These are phyloP conservation scores for Daldinia vernicosa DNA, from an alignment of 495 filamentous ascomycete genomes.

Conservation along the genomic window DNA sequence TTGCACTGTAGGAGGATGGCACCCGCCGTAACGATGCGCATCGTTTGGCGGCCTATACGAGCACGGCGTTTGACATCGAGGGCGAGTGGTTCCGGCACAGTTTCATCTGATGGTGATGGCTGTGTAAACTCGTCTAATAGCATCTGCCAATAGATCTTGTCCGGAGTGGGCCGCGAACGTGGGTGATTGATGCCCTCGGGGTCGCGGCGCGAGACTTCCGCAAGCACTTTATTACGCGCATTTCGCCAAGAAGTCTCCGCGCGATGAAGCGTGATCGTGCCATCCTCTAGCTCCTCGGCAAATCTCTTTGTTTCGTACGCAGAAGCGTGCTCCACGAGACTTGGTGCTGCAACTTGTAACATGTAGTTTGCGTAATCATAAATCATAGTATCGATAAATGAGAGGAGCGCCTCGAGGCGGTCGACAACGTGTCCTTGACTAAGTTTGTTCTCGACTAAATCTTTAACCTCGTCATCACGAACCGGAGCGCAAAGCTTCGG, in stretches of 20 bases:
- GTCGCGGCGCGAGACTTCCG: conserved; percentile 77
- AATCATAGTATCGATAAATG: conserved; percentile 89
- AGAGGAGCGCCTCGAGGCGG: conserved; percentile 81
- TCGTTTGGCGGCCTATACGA: conserved; percentile 70
- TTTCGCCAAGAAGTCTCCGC: conserved; percentile 77
- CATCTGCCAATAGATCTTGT: conserved; percentile 85
- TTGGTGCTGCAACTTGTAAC: conserved; percentile 79
- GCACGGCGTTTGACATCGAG: conserved; percentile 78
- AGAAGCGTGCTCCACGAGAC: conserved; percentile 80
- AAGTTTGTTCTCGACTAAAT: conserved; percentile 74
- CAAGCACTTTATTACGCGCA: conserved; percentile 71
- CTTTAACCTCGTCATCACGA: conserved; percentile 84
- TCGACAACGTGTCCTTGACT: conserved; percentile 80
- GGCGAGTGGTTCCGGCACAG: conserved; percentile 84
- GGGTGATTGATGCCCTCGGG: conserved; percentile 70
- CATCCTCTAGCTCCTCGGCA: conserved; percentile 70
- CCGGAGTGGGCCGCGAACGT: conserved; percentile 62
- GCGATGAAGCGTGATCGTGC: conserved; percentile 64
- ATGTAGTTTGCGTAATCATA: conserved; percentile 96
- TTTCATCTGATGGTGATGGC: conserved; percentile 57
- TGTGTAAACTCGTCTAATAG: conserved; percentile 64
- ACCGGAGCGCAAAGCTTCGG: conserved; percentile 94
- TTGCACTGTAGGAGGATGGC: conserved; percentile 92
- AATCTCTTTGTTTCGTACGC: conserved; percentile 85
- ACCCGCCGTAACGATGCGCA: conserved; percentile 78